Evolutionary conservation across 1,284 basidiomycete genomes (phyloP).

Genomic region (Prillingera fragicola): DNA sequence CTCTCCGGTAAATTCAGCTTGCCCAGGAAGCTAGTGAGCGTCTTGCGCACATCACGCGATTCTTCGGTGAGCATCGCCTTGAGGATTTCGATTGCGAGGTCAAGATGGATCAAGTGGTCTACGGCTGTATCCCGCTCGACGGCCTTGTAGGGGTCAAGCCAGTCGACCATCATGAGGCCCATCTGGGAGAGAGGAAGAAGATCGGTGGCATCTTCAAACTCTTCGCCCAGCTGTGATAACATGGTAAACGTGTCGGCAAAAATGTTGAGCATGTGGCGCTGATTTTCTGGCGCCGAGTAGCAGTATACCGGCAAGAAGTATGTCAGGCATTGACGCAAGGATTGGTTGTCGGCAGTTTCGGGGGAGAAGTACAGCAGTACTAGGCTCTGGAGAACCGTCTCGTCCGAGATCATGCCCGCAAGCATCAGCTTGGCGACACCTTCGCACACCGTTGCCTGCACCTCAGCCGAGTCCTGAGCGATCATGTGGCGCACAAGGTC

Average conservation of each 20-base stretch:
- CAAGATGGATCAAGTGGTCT: slow-evolving; percentile 64
- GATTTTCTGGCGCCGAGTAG: slow-evolving; percentile 75
- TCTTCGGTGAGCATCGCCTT: slow-evolving; percentile 50
- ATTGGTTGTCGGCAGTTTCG: slow-evolving; percentile 75
- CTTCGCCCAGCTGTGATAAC: slow-evolving; percentile 59
- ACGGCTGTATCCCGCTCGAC: slow-evolving; percentile 53
- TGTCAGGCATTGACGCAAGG: slow-evolving; percentile 84
- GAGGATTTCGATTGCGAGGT: slow-evolving; percentile 70
- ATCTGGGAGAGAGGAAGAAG: slow-evolving; percentile 79
- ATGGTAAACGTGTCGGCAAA: slow-evolving; percentile 70
- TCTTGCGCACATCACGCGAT: slow-evolving; percentile 64
- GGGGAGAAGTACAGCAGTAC: slow-evolving; percentile 82
- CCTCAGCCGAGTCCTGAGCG: slow-evolving; percentile 64
- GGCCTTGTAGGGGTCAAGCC: slow-evolving; percentile 83
- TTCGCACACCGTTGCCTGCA: slow-evolving; percentile 73
- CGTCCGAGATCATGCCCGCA: slow-evolving; percentile 71
- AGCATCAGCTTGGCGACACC: slow-evolving; percentile 88
- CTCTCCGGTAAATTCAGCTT: slow-evolving; percentile 68
- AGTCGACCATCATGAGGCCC: slow-evolving; percentile 79
- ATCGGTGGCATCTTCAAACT: slow-evolving; percentile 66
- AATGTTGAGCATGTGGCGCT: slow-evolving; percentile 69
- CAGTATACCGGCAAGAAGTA: slow-evolving; percentile 96
- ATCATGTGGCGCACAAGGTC: slow-evolving; percentile 71
- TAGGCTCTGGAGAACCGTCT: slow-evolving; percentile 69
- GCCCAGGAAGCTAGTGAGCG: slow-evolving; percentile 68